A percentile compares a stretch with the other conserved stretches of the same genome.
These are phyloP conservation scores for Exophiala calicioides DNA, from an alignment of 2,329 filamentous ascomycete species.

Conservation along the genomic window DNA sequence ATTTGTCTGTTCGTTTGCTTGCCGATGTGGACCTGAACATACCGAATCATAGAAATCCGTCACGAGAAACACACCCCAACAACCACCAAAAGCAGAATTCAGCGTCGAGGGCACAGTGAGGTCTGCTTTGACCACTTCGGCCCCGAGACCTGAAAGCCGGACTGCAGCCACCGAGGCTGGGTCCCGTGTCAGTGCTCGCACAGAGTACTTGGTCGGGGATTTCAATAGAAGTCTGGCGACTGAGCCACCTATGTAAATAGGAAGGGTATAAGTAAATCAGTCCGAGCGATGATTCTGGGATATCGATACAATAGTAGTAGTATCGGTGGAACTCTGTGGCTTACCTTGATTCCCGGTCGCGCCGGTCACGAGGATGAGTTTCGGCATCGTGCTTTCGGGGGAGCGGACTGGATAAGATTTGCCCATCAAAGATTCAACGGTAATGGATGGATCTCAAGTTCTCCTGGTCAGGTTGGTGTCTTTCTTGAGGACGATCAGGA, in stretches of 20 bases:
- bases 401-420: no score
- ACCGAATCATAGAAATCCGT: conserved; percentile 26
- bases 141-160: conserved; percentile 29
- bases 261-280: not conserved
- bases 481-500: no score
- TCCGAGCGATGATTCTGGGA: not conserved
- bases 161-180: conserved; percentile 29
- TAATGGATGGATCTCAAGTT: no score
- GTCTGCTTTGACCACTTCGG: conserved; percentile 33
- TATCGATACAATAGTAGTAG: not conserved
- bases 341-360: conserved; percentile 15
- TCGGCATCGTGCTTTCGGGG: no score
- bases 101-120: conserved; percentile 24
- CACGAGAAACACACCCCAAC: conserved; percentile 27
- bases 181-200: conserved; percentile 35
- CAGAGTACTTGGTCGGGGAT: conserved; percentile 29
- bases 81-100: conserved; percentile 11
- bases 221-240: conserved; percentile 34
- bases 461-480: no score
- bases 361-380: conserved; percentile 9
- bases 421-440: no score
- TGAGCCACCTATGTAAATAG: conserved; percentile 29
- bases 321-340: not conserved
- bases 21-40: no score
- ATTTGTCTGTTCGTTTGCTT: not conserved